These are phyloP conservation scores for Fomes fomentarius DNA, from an alignment of 1,284 basidiomycete species.

Conservation along the genomic window DNA sequence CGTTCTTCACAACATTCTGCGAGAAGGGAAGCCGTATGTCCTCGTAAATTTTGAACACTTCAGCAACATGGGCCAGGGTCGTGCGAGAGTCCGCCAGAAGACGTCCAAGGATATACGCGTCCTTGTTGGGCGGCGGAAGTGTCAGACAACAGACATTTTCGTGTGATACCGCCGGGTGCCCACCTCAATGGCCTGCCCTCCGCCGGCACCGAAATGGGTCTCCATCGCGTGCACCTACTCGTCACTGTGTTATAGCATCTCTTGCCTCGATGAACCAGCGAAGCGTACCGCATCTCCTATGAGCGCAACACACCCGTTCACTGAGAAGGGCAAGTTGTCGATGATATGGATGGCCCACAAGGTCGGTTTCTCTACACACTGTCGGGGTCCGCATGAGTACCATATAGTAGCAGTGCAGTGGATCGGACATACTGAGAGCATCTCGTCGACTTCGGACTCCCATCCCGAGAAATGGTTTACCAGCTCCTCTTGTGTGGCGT, in stretches of 20 bases:
- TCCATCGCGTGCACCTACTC: slow-evolving; percentile 43
- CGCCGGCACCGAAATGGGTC: slow-evolving; percentile 43
- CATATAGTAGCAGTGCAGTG: background rate
- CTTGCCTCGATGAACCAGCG: background rate
- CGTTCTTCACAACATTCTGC: slow-evolving; percentile 16
- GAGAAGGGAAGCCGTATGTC: slow-evolving; percentile 23
- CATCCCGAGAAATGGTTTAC: slow-evolving; percentile 25
- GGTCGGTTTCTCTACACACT: slow-evolving; percentile 28
- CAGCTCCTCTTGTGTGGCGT: slow-evolving; percentile 27
- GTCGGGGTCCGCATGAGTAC: background rate
- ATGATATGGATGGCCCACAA: slow-evolving; percentile 31
- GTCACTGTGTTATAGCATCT: background rate
- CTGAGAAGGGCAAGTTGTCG: slow-evolving; percentile 25
- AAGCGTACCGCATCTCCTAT: slow-evolving; percentile 32
- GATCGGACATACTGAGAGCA: slow-evolving; percentile 24
- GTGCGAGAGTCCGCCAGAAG: slow-evolving; percentile 32
- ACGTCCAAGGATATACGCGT: slow-evolving; percentile 39
- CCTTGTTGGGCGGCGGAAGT: slow-evolving; percentile 33
- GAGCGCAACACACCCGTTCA: slow-evolving; percentile 25
- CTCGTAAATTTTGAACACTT: slow-evolving; percentile 23
- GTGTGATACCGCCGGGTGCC: background rate
- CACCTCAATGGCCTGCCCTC: slow-evolving; percentile 45
- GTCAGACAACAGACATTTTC: background rate
- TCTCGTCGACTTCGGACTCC: slow-evolving; percentile 28
- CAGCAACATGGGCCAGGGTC: slow-evolving; percentile 7